These are phyloP conservation scores for Cymodocea nodosa DNA, from an alignment of 116 monocot species.

Conservation along the genomic window DNA sequence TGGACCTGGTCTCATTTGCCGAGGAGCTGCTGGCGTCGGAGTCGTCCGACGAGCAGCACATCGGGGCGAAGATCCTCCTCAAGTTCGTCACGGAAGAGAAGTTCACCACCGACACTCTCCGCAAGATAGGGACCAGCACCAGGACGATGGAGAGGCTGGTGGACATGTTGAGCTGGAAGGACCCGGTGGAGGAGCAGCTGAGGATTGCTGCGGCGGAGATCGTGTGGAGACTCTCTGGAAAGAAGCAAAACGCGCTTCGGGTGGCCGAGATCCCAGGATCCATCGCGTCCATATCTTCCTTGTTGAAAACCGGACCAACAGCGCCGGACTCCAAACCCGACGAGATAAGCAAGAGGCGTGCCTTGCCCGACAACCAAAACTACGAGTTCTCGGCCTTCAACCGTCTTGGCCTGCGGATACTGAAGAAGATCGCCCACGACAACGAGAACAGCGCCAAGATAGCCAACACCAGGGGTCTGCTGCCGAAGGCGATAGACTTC, in stretches of 20 bases:
- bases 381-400: conserved; percentile 25
- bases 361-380: not conserved
- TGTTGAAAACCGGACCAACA: too few species aligned
- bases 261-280: too few species aligned
- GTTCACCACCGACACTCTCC: too few species aligned
- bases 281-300: too few species aligned
- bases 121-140: too few species aligned
- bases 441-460: conserved; percentile 48
- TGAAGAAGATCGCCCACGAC: too few species aligned
- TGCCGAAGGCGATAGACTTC: conserved; percentile 45
- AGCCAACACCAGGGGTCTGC: conserved; percentile 32
- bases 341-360: not conserved
- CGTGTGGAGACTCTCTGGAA: too few species aligned
- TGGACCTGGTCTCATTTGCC: too few species aligned
- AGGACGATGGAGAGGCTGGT: too few species aligned
- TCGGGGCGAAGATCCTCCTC: conserved; percentile 37
- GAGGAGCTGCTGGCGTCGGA: conserved; percentile 33
- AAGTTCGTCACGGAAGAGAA: conserved; percentile 15
- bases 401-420: too few species aligned
- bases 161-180: conserved; percentile 81
- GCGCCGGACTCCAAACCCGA: conserved; percentile 3
- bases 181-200: conserved; percentile 30
- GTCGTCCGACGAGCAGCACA: conserved; percentile 56
- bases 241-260: too few species aligned
- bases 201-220: conserved; percentile 34